These are phyloP conservation scores for Paecilomyces sp. DNA, from an alignment of 2,329 filamentous ascomycete genomes.

Conservation along the genomic window DNA sequence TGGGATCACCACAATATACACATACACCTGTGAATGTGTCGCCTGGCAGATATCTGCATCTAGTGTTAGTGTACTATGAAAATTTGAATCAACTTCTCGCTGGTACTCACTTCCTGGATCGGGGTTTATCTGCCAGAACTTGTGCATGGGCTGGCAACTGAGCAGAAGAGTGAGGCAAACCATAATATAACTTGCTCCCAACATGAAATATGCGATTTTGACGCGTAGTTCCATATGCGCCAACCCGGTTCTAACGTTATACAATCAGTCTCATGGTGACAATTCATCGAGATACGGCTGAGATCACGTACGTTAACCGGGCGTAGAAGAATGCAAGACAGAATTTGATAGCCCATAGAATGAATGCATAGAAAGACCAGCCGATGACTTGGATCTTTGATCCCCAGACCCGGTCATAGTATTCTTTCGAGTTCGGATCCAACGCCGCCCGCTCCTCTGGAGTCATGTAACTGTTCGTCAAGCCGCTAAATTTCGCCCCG, in stretches of 20 bases:
- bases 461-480: conserved; percentile 53
- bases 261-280: background rate
- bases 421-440: conserved; percentile 39
- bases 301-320: conserved; percentile 37
- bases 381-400: conserved; percentile 46
- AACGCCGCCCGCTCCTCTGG: conserved; percentile 39
- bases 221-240: conserved; percentile 37
- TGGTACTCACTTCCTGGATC: conserved; percentile 46
- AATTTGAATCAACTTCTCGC: background rate
- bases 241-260: conserved; percentile 25
- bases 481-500: conserved; percentile 38
- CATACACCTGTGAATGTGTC: conserved; percentile 39
- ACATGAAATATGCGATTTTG: conserved; percentile 42
- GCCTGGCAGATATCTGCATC: conserved; percentile 38
- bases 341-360: conserved; percentile 47
- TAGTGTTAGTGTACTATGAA: background rate
- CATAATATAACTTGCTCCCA: conserved; percentile 41
- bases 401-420: conserved; percentile 39
- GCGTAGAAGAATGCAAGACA: conserved; percentile 50
- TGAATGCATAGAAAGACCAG: conserved; percentile 47
- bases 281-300: background rate
- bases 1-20: conserved; percentile 41
- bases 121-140: conserved; percentile 54
- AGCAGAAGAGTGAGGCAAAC: conserved; percentile 43
- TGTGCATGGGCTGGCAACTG: conserved; percentile 46